Evolutionary conservation across 148 eudicot genomes (phyloP), one percentile per base, ranked within the genome.

Genomic region (Fagopyrum homotropicum): DNA sequence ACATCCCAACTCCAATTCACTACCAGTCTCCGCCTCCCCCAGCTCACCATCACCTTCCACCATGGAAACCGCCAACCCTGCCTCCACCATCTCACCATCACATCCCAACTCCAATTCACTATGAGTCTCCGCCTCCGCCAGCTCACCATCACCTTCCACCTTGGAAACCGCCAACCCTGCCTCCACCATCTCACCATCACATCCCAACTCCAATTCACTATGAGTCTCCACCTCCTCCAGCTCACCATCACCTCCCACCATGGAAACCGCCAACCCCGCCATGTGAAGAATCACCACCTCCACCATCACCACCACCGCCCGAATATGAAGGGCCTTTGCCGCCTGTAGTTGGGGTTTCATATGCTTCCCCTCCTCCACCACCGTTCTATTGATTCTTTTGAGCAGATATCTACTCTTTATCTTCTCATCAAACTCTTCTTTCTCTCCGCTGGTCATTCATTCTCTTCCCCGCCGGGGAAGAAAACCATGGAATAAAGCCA

Each of bases 331-430:
- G 85, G 2, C 90, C 94, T 72, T 70, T 90, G 68, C 95, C 97
- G 17, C 97, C 93, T 9, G 72, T 87, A 11, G 10, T 55, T 3
- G 88, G 89, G 46, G 79, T 89, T 11, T 80, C 88, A 9, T 89
- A 89, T 61, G 80, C 89, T 15, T 89, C 91, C 10, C 89, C 95
- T 7, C 98, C 98, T 7, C 98, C 98, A 3, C 98, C 98, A 10
- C 94, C 97, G 50, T 93, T 80, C 85, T 91, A 93, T 83, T 93
- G 84, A 90, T 93, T 87, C 89, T 88, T 85, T 87, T 80, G 82
- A 82, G 83, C 83, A 61, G 35, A 35, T 46, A 75, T 76, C 79
- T 64, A 73, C 64, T 70, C 45, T 79, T 55, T 75, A 54, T 35
- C 6, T n/a, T 14, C 11, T 76, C 45, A 10, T 52, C 19, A 73